Evolutionary conservation across 179 eudicot genomes (phyloP), one percentile per base, ranked within the genome.

Genomic region (Camellia oleifera): DNA sequence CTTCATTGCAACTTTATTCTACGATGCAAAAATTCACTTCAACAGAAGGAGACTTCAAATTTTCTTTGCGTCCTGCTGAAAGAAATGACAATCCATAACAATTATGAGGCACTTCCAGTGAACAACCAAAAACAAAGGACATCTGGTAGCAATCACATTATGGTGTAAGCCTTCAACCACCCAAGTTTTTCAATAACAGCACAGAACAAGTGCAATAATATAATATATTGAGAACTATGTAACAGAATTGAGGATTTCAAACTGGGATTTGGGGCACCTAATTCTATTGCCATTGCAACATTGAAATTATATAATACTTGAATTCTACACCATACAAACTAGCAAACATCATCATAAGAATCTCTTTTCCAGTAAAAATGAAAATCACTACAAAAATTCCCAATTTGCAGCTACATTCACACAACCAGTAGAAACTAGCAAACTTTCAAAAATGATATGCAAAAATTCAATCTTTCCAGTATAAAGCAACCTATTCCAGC

Each of bases 1-100:
- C 92, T 94, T 94, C 97, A 92, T 91, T 80, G 73, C 76, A 80
- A 62, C 69, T 74, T 77, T 12, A 79, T 57, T 52, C 67, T 69
- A 64, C 26, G 61, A 78, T 65, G 76, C 26, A 4, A 15, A 67
- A 18, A 11, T 61, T 61, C 75, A 23, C 17, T 75, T 61, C 67
- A 68, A 46, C 46, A 13, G 79, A 58, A 67, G n/a, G n/a, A 61
- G 20, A 57, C 71, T 53, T 40, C 81, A 74, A 66, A 48, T 13
- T 46, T 15, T 50, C 62, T 72, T 67, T 50, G 68, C 4, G 61
- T 11, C 68, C 74, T 58, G 74, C 75, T 6, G 44, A 14, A 69
- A 70, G 32, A 44, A 69, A 70, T 0, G 45, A 20, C 7, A 56
- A 68, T 54, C 10, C 23, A 12, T 53, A 7, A 78, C 6, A 69